Evolutionary conservation across 1,139 yeast genomes (phyloP), one percentile per base, ranked within the genome.

Genomic region (Yamadazyma kanchanaburiensis): DNA sequence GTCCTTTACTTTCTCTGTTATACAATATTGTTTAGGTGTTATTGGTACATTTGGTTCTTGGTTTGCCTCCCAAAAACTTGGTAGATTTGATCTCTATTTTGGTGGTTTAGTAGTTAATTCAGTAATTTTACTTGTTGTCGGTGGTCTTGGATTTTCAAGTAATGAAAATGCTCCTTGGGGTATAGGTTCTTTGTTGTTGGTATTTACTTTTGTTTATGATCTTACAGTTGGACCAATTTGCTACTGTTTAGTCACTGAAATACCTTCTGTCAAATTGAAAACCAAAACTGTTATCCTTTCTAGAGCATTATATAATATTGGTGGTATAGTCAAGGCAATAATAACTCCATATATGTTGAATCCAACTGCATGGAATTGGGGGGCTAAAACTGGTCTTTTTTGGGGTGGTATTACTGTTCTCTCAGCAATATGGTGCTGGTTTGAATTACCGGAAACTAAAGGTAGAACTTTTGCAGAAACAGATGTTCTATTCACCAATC

Each of bases 281-380:
- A 63, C 76, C 16, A 72, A 75, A 47, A 68, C 82, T 3, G 68
- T 79, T 36, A 71, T 74, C 39, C 49, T 77, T 37, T 73, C 82
- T 3, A 69, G 80, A 49, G 67, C 69, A 42, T 48, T 65, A 24
- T 72, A 72, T 53, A 62, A 64, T 40, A 24, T 67, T 27, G 56
- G 66, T 24, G 66, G 70, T 24, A 65, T 76, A 38, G 55, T 71
- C 24, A 60, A 49, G 45, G 43, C 70, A 13, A 56, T 74, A 22
- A 57, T 70, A 18, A 66, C 67, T 34, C 83, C 84, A 11, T 71
- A 74, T 47, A 70, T 77, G 80, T 61, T 78, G 48, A 76, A 75
- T 48, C 75, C 78, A 3, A 60, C 67, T 11, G 70, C 71, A 8
- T 74, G 77, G 64, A 65, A 74, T 43, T 64, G 77, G 77, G 61